Base-by-base conservation (phyloP, 306 rosid species). In the Prunus salicina region DNA sequence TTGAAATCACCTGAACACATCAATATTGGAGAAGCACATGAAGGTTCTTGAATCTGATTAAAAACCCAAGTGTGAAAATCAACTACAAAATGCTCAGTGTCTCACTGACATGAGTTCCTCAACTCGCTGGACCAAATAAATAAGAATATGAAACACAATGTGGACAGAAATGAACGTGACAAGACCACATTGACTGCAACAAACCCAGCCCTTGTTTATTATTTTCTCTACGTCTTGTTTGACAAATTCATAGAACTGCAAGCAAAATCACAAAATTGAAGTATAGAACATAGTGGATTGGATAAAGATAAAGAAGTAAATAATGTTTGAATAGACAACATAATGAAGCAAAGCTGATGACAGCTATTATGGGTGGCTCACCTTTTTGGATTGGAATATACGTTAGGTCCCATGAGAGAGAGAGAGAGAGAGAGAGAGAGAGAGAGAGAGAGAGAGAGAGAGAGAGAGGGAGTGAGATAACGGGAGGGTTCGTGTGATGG, bases 361-460 rank as follows among this genome's bases (percentile, higher is more conserved):
- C 88, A 85, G 86, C 86, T 84, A 75, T 34, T 69, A 34, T 67
- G 74, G 60, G 25, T 25, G 69, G 74, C 25, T 63, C 47, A 55
- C 76, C n/a, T 41, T 53, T 3, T 57, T 43, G 41, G 58, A 77
- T 11, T 55, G 28, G 3, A 43, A 57, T 25, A 12, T 16, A 49
- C 22, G 46, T 20, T 19, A 20, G 82, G 74, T 20, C 46, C 14
- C 6, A 2, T 41, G 18, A 69, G 5, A 49, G 28, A 64, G 28
- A 12, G 12, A n/a, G 30, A 50, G 49, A 24, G n/a, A n/a, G n/a
- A n/a, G 27, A 22, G 68, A 15, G 20, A 15, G 47, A 30, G 68
- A 22, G 14, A 8, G n/a, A n/a, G n/a, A n/a, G n/a, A n/a, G n/a
- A n/a, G n/a, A n/a, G n/a, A n/a, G n/a, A n/a, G n/a, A n/a, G n/a